phyloP scores from a whole-genome alignment of 345 rosid species.

The Cardiospermum halicacabum region DNA sequence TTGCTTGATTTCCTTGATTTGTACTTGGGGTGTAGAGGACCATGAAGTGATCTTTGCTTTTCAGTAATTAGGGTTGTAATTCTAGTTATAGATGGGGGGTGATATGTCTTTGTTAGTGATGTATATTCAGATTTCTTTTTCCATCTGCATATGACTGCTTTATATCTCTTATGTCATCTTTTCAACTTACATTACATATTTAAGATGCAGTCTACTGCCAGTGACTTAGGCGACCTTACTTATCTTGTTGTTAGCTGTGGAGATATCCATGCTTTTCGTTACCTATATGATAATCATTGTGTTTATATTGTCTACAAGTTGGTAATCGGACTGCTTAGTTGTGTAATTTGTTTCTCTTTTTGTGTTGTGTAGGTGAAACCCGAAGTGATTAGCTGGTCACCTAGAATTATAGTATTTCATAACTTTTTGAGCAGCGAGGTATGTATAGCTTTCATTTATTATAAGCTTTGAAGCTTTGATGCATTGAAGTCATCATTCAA shows the following conservation, averaged over 20 bases:
- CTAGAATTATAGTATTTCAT: slow-evolving; percentile 79
- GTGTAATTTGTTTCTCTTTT: not conserved
- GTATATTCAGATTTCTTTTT: not conserved
- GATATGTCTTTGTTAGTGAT: not conserved
- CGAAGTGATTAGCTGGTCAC: slow-evolving; percentile 88
- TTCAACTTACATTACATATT: not conserved
- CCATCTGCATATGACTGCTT: not conserved
- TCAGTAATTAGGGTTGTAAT: not conserved
- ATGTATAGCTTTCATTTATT: slow-evolving; percentile 16
- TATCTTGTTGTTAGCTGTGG: not conserved
- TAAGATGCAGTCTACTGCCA: not conserved
- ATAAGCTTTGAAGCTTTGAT: not conserved
- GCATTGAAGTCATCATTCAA: not conserved
- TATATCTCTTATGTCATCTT: slow-evolving; percentile 1
- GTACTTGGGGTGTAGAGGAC: not conserved
- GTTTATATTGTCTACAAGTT: not conserved
- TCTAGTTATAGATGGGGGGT: not conserved
- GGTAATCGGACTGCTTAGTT: not conserved
- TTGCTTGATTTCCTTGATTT: not conserved
- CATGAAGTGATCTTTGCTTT: not conserved
- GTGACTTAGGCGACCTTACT: not conserved
- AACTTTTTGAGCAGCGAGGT: slow-evolving; percentile 92
- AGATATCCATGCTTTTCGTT: not conserved
- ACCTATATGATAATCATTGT: not conserved
- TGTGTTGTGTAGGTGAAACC: slow-evolving; percentile 76